Evolutionary conservation across 176 grass and related monocot species (phyloP).

Genomic region (Juncus effusus): DNA sequence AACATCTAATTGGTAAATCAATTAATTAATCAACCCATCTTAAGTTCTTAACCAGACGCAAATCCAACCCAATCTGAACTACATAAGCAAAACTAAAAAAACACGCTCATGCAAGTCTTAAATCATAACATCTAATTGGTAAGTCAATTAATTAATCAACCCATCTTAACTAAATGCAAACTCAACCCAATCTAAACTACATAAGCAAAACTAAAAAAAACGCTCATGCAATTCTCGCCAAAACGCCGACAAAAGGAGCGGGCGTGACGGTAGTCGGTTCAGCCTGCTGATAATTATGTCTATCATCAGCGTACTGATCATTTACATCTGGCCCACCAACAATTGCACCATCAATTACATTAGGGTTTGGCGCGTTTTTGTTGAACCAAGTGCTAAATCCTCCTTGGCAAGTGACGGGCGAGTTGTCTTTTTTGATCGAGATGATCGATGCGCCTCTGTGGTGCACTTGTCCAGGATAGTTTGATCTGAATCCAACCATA

Average conservation of each 20-base stretch:
- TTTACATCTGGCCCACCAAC: conserved; percentile 48
- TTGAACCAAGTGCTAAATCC: conserved; percentile 35
- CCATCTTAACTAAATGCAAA: background rate
- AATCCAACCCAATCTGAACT: too few species aligned
- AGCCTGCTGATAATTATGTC: conserved; percentile 35
- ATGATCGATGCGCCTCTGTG: conserved; percentile 66
- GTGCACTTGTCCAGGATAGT: conserved; percentile 50
- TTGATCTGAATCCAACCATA: conserved; percentile 60
- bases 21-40: too few species aligned
- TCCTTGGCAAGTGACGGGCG: conserved; percentile 40
- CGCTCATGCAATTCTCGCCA: conserved; percentile 53
- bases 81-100: too few species aligned
- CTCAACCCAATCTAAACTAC: conserved; percentile 4
- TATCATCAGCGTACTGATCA: conserved; percentile 41
- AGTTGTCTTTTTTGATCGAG: conserved; percentile 33
- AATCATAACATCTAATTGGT: too few species aligned
- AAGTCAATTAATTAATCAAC: too few species aligned
- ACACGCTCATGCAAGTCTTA: too few species aligned
- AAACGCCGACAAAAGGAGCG: conserved; percentile 55
- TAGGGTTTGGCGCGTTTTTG: conserved; percentile 37
- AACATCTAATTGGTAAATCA: too few species aligned
- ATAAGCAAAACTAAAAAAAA: conserved; percentile 1
- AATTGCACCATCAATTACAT: conserved; percentile 62
- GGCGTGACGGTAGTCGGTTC: conserved; percentile 52
- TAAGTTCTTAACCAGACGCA: too few species aligned